Conservation (phyloP, 2,329 filamentous ascomycete genomes). For the Celoporthe dispersa region DNA sequence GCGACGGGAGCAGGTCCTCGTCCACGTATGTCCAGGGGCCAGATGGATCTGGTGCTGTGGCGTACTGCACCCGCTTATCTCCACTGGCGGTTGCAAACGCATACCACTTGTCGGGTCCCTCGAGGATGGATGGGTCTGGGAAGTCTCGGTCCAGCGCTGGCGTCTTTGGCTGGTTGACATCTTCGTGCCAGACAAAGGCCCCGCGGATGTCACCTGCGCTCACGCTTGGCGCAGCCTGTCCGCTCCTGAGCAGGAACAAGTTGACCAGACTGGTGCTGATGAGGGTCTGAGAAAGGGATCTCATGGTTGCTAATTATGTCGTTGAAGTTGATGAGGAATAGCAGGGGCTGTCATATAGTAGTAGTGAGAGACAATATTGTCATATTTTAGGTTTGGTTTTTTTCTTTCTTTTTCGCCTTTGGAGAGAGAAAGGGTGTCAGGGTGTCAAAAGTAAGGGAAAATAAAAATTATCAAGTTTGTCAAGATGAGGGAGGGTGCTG, state of each 20-base stretch:
- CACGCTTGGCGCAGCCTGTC: constrained; percentile 13
- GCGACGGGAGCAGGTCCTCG: constrained; percentile 57
- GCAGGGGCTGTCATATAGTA: background rate
- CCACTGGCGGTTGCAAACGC: constrained; percentile 61
- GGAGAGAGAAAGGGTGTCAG: background rate
- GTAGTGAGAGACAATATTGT: background rate
- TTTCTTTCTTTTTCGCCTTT: no score
- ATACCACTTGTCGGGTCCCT: constrained; percentile 56
- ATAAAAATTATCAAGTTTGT: background rate
- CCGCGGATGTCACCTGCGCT: constrained; percentile 7
- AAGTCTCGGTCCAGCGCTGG: constrained; percentile 46
- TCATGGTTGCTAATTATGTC: constrained; percentile 14
- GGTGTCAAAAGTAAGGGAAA: background rate
- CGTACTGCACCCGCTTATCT: constrained; percentile 57
- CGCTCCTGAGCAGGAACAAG: constrained; percentile 15
- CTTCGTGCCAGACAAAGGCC: constrained; percentile 9
- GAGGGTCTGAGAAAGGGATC: background rate
- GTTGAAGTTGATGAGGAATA: constrained; percentile 1
- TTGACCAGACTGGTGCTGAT: constrained; percentile 14
- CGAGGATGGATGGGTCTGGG: constrained; percentile 58
- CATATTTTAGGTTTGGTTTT: background rate
- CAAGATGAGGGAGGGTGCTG: background rate
- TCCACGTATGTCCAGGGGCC: constrained; percentile 53
- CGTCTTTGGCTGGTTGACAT: constrained; percentile 6
- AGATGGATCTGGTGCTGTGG: constrained; percentile 51